These are phyloP conservation scores for Eutrema heterophyllum DNA, from an alignment of 345 rosid species.

Conservation along the genomic window DNA sequence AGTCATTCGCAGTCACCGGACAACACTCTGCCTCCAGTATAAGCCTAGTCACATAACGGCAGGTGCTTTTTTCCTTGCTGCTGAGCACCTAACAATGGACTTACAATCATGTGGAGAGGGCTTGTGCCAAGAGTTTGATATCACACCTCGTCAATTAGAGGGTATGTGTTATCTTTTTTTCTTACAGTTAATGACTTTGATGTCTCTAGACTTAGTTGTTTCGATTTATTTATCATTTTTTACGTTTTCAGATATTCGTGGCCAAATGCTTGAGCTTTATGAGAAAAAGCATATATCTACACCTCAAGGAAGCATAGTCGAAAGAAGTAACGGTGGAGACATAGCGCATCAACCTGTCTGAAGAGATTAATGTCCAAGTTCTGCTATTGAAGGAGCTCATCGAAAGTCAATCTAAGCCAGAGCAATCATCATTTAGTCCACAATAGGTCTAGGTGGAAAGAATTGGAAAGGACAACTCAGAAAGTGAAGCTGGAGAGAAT, in stretches of 20 bases:
- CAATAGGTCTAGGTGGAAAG: too few species aligned
- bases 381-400: too few species aligned
- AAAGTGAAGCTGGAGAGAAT: too few species aligned
- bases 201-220: neutral
- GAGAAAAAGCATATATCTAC: slow-evolving; percentile 57
- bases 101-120: slow-evolving; percentile 71
- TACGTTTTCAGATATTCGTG: slow-evolving; percentile 59
- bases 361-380: too few species aligned
- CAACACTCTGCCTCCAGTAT: slow-evolving; percentile 93
- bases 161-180: slow-evolving; percentile 48
- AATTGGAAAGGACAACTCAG: too few species aligned
- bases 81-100: slow-evolving; percentile 68
- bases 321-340: too few species aligned
- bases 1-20: slow-evolving; percentile 77
- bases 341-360: too few species aligned
- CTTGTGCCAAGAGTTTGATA: slow-evolving; percentile 83
- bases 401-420: too few species aligned
- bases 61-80: slow-evolving; percentile 86
- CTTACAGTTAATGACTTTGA: neutral
- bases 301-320: slow-evolving; percentile 1
- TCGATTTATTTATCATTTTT: neutral
- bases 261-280: slow-evolving; percentile 73
- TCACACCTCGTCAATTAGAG: slow-evolving; percentile 66
- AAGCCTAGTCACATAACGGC: slow-evolving; percentile 93
- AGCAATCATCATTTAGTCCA: too few species aligned